Evolutionary conservation across 352 stramenopile genomes (phyloP).

Genomic region (Globisporangium cystogenes): DNA sequence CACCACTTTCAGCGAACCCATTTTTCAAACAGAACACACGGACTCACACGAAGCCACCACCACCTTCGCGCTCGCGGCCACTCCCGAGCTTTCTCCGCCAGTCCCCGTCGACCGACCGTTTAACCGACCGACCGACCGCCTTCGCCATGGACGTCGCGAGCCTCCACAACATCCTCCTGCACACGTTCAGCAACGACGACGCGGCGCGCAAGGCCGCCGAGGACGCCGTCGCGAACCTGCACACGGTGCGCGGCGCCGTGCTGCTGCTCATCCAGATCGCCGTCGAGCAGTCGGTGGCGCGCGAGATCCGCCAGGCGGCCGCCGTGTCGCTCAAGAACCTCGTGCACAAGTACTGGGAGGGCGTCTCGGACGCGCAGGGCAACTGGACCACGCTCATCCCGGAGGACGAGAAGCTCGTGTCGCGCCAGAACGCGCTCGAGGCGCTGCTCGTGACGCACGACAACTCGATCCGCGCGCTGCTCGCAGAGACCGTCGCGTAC

Average conservation of each 20-base stretch:
- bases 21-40: no score
- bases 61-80: neutral
- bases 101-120: neutral
- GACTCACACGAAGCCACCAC: neutral
- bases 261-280: constrained; percentile 82
- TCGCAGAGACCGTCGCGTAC: constrained; percentile 93
- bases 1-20: no score
- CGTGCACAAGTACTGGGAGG: constrained; percentile 93
- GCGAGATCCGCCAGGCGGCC: constrained; percentile 89
- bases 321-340: constrained; percentile 96
- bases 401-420: constrained; percentile 57
- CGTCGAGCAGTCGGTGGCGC: constrained; percentile 57
- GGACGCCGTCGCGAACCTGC: constrained; percentile 66
- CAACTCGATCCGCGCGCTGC: constrained; percentile 86
- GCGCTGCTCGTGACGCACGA: constrained; percentile 85
- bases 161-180: constrained; percentile 86
- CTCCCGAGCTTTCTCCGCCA: constrained; percentile 11
- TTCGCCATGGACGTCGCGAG: constrained; percentile 80
- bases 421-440: constrained; percentile 71
- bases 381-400: constrained; percentile 66
- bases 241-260: constrained; percentile 67
- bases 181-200: constrained; percentile 81
- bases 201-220: constrained; percentile 69
- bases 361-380: constrained; percentile 58
- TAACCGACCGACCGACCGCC: neutral